Evolutionary conservation across 192 early-diverging fungal genomes (phyloP), one percentile per base, ranked within the genome.

Genomic region (Haplosporangium gracile): DNA sequence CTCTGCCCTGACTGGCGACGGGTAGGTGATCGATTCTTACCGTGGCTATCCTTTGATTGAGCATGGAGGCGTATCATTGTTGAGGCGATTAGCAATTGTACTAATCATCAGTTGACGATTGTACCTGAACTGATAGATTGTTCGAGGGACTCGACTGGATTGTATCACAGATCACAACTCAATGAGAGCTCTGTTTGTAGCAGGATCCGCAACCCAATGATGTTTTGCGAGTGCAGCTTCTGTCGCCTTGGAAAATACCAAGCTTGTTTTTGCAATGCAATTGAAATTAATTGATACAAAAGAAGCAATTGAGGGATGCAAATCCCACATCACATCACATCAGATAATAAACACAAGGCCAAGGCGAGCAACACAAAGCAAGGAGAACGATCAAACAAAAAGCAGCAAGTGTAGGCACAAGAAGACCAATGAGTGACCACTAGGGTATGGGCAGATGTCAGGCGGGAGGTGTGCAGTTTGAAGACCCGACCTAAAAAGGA

Each of bases 1-100:
- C 74, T 94, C 91, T 68, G 94, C 94, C 22, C 51, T 94, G 36
- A 91, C 93, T 34, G 94, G 94, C 26, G 94, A 94, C 49, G 94
- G 93, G 93, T 94, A 87, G 78, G 83, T 24, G 0, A 26, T 72
- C 16, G 49, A 22, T 49, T 43, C 51, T 32, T 38, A 20, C 60
- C 43, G 29, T 40, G 26, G 42, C 13, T 42, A 24, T 29, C 32
- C 32, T 18, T 51, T 51, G 49, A 51, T 51, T 51, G 15, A 51
- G 16, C 10, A 49, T 65, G 32, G 32, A 32, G 0, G 26, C 42
- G 24, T 78, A 15, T 38, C 40, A 22, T 8, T 40, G 13, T 39
- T 29, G 11, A 15, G 8, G n/a, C 16, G 11, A 26, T 20, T 73
- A 8, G 20, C 29, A 1, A 1, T 51, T 2, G 2, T 4, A 36